These are phyloP conservation scores for Coemansia sp. DNA, from an alignment of 192 early-diverging fungal species.

Conservation along the genomic window DNA sequence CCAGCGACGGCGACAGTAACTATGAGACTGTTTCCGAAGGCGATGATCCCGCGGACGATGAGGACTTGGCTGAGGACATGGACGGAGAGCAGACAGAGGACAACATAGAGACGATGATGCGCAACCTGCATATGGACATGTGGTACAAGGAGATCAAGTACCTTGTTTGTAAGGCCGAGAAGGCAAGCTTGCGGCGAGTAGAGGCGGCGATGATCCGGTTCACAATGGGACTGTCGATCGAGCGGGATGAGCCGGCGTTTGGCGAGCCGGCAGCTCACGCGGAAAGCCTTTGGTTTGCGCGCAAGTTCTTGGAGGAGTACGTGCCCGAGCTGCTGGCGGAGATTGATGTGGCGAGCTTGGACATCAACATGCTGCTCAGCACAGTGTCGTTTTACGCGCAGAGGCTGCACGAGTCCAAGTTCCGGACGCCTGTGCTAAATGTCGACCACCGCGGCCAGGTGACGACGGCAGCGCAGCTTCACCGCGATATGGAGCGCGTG, in stretches of 20 bases:
- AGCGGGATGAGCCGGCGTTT: not conserved
- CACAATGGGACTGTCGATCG: not conserved
- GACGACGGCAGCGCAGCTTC: constrained; percentile 11
- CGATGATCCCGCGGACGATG: too few species aligned
- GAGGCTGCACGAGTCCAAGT: constrained; percentile 34
- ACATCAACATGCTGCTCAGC: constrained; percentile 1
- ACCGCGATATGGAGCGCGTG: constrained; percentile 28
- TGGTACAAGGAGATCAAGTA: not conserved
- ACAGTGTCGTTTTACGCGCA: constrained; percentile 44
- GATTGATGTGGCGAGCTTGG: not conserved
- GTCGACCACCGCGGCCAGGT: constrained; percentile 44
- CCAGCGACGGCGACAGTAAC: not conserved
- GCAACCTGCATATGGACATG: not conserved
- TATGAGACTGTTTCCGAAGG: not conserved
- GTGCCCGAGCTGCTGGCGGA: constrained; percentile 41
- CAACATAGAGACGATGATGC: not conserved
- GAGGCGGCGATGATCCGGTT: not conserved
- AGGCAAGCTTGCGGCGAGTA: not conserved
- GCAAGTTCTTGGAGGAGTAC: constrained; percentile 20
- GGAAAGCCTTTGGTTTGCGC: constrained; percentile 3
- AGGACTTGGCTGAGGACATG: not conserved
- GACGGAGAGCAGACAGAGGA: not conserved
- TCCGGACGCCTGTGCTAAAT: constrained; percentile 10
- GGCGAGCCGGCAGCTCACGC: not conserved
- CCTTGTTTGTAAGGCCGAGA: not conserved